phyloP scores from a whole-genome alignment of 495 filamentous ascomycete genomes.

The Umbilicaria muhlenbergii region DNA sequence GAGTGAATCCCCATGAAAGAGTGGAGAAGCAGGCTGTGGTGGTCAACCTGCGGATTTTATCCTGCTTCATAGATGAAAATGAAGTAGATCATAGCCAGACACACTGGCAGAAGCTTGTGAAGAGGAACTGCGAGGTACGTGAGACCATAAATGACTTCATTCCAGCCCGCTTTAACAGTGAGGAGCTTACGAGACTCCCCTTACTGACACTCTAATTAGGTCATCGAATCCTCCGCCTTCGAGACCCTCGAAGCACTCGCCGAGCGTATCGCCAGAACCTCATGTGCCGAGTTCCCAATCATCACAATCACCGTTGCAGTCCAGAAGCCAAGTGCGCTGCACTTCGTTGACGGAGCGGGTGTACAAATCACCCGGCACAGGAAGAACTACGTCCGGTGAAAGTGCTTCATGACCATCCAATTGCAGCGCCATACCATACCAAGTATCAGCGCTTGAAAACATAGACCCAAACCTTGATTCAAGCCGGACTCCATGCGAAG shows the following conservation, averaged over 20 bases:
- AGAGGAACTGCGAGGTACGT: slow-evolving; percentile 4
- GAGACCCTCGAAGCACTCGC: slow-evolving; percentile 41
- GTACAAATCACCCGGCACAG: slow-evolving; percentile 34
- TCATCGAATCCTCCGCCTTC: slow-evolving; percentile 37
- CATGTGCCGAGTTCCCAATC: slow-evolving; percentile 34
- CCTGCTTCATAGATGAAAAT: neutral
- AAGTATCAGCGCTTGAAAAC: too few species aligned
- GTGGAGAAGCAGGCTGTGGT: slow-evolving; percentile 40
- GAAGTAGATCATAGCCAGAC: neutral
- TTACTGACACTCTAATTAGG: slow-evolving; percentile 12
- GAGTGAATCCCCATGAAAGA: slow-evolving; percentile 41
- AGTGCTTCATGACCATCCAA: too few species aligned
- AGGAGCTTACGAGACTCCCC: neutral
- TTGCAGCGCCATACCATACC: too few species aligned
- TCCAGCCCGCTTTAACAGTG: neutral
- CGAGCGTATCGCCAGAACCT: slow-evolving; percentile 34
- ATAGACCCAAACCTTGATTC: too few species aligned
- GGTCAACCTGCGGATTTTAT: slow-evolving; percentile 16
- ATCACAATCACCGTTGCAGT: slow-evolving; percentile 34
- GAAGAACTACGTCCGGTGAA: too few species aligned
- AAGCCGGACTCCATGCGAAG: too few species aligned
- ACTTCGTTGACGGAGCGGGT: slow-evolving; percentile 37
- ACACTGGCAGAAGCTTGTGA: slow-evolving; percentile 5
- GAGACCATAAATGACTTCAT: too few species aligned
- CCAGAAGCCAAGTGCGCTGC: slow-evolving; percentile 42